Evolutionary conservation across 768 basidiomycete genomes (phyloP).

Genomic region (Tricholoma terreum): DNA sequence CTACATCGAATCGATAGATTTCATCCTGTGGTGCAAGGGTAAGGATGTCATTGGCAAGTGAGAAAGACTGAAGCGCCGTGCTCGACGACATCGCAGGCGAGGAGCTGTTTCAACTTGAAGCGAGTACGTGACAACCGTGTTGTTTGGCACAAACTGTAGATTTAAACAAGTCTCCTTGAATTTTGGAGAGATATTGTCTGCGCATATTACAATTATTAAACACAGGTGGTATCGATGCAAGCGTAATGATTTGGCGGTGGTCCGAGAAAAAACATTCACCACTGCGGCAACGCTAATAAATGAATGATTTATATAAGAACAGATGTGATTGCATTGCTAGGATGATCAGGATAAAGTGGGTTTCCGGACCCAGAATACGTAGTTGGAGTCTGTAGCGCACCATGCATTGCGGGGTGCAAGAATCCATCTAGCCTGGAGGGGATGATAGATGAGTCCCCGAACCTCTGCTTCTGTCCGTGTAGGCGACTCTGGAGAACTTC

Average conservation of each 20-base stretch:
- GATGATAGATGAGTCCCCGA: constrained; percentile 76
- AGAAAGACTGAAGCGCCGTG: constrained; percentile 72
- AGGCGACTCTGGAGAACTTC: constrained; percentile 42
- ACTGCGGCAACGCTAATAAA: too few relatives aligned
- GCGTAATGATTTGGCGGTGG: too few relatives aligned
- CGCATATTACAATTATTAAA: too few relatives aligned
- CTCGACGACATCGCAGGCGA: constrained; percentile 34
- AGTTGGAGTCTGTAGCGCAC: constrained; percentile 65
- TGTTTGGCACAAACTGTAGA: too few relatives aligned
- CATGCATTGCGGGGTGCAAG: constrained; percentile 59
- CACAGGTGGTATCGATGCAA: too few relatives aligned
- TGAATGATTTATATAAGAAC: too few relatives aligned
- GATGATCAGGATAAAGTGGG: constrained; percentile 31
- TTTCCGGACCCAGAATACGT: constrained; percentile 85
- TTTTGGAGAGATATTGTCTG: too few relatives aligned
- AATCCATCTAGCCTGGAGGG: constrained; percentile 65
- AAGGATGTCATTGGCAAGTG: constrained; percentile 64
- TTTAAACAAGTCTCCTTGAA: too few relatives aligned
- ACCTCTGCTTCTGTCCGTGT: constrained; percentile 71
- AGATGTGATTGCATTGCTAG: too few relatives aligned
- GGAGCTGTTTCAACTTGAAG: too few relatives aligned
- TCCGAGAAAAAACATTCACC: too few relatives aligned
- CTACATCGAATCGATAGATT: constrained; percentile 73
- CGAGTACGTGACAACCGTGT: too few relatives aligned
- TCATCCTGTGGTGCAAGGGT: constrained; percentile 74